These are phyloP conservation scores for Cylindrodendrum hubeiense DNA, from an alignment of 2,329 filamentous ascomycete genomes.

Conservation along the genomic window DNA sequence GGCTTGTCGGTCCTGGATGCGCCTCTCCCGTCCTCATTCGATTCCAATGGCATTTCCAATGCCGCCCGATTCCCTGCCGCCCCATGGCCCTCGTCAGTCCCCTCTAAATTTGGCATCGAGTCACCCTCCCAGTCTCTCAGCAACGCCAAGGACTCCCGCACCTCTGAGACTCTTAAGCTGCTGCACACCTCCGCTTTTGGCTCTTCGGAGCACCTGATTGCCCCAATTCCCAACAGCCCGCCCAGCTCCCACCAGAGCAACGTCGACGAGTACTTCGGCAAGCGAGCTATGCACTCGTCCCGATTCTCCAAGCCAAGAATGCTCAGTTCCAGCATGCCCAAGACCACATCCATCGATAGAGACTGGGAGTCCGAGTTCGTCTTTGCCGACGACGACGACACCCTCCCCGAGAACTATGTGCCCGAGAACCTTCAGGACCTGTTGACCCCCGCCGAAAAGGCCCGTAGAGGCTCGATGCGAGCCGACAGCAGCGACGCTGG, in stretches of 20 bases:
- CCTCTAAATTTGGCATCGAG: slow-evolving; percentile 90
- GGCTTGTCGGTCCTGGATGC: slow-evolving; percentile 92
- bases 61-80: slow-evolving; percentile 83
- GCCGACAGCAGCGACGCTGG: slow-evolving; percentile 67
- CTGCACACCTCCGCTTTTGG: slow-evolving; percentile 77
- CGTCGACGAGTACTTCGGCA: slow-evolving; percentile 73
- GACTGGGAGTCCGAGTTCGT: slow-evolving; percentile 78
- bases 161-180: slow-evolving; percentile 73
- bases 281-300: slow-evolving; percentile 79
- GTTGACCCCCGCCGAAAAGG: slow-evolving; percentile 76
- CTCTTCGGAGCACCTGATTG: slow-evolving; percentile 72
- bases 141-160: slow-evolving; percentile 69
- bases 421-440: slow-evolving; percentile 78
- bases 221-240: slow-evolving; percentile 60
- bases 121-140: slow-evolving; percentile 82
- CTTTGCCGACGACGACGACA: slow-evolving; percentile 81
- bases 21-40: slow-evolving; percentile 92
- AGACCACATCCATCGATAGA: slow-evolving; percentile 71
- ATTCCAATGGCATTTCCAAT: slow-evolving; percentile 94
- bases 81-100: slow-evolving; percentile 91
- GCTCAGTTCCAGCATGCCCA: slow-evolving; percentile 77
- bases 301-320: slow-evolving; percentile 75
- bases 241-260: slow-evolving; percentile 65
- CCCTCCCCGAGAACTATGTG: slow-evolving; percentile 69
- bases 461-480: slow-evolving; percentile 70